Base-by-base conservation (phyloP, 1,139 yeast species). In the Hansenula lynferdii region DNA sequence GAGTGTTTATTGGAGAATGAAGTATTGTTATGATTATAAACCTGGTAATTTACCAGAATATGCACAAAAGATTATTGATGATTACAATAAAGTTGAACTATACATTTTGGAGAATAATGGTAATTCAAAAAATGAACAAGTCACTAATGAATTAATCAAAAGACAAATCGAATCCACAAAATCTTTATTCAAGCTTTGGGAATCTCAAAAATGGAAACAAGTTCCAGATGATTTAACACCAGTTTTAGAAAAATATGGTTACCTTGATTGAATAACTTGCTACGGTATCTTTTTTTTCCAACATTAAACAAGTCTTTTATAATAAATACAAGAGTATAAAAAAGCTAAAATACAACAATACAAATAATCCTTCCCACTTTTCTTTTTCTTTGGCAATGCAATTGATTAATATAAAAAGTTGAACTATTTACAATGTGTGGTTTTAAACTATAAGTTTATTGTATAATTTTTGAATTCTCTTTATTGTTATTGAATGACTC, bases 1-100 rank as follows among this genome's bases (percentile, higher is more conserved):
- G 85, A 77, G 85, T 37, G 68, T 78, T 1, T 66, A 65, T 43
- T 79, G 79, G 74, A 62, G 80, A 43, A 51, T 72, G 41, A 75
- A 67, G 43, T 67, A 60, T 44, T 62, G 69, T 37, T 40, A 53
- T 27, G 75, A 70, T 45, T 75, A 75, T 44, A 39, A 55, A 3
- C 80, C 80, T 0, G 38, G 38, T 0, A 75, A 75, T 47, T 39
- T 77, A n/a, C 75, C 76, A 1, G 33, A 40, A 4, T 63, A 62
- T 42, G 55, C 53, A 4, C 34, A 43, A 23, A 45, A 49, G 5
- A 29, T 62, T n/a, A 37, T 56, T 8, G 35, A 43, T 8, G 50
- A 55, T 11, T 15, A 20, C 19, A 45, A 57, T n/a, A 64, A 64
- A n/a, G n/a, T n/a, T n/a, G n/a, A n/a, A n/a, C n/a, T n/a, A n/a